phyloP scores from a whole-genome alignment of 768 basidiomycete species.

The Boletus fagicola region DNA sequence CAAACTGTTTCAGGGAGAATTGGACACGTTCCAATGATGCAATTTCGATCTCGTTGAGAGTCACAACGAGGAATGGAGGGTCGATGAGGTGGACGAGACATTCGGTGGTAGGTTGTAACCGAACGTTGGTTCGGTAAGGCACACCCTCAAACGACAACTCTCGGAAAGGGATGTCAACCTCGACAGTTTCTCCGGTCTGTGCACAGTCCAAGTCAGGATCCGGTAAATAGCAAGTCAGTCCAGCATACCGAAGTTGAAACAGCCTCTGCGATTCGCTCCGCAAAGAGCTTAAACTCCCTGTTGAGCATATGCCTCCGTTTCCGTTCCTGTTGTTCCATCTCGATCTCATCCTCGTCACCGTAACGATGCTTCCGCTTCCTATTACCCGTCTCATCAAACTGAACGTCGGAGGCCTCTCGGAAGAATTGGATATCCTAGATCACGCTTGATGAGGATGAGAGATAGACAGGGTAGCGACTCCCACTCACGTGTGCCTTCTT shows the following conservation, averaged over 20 bases:
- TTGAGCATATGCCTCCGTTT: conserved; percentile 86
- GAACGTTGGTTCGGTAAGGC: conserved; percentile 91
- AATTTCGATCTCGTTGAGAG: conserved; percentile 91
- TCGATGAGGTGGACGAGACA: conserved; percentile 95
- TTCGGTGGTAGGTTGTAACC: conserved; percentile 94
- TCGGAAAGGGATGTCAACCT: conserved; percentile 95
- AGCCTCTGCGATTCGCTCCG: conserved; percentile 88
- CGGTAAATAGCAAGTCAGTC: neutral
- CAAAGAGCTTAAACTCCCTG: conserved; percentile 91
- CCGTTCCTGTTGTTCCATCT: conserved; percentile 96
- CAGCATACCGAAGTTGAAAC: conserved; percentile 66
- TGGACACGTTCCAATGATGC: conserved; percentile 97
- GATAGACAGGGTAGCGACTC: neutral
- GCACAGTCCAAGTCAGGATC: neutral
- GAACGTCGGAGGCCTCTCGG: conserved; percentile 95
- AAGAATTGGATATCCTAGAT: conserved; percentile 94
- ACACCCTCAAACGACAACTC: conserved; percentile 97
- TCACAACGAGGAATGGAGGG: conserved; percentile 93
- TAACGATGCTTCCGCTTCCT: conserved; percentile 95
- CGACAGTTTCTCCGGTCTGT: conserved; percentile 79
- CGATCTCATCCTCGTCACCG: conserved; percentile 98
- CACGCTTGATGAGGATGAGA: neutral
- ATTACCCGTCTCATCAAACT: conserved; percentile 99
- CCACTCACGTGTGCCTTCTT: conserved; percentile 87
- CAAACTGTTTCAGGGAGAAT: conserved; percentile 94